Evolutionary conservation across 345 rosid genomes (phyloP), one percentile per base, ranked within the genome.

Genomic region (Crucihimalaya himalaica): DNA sequence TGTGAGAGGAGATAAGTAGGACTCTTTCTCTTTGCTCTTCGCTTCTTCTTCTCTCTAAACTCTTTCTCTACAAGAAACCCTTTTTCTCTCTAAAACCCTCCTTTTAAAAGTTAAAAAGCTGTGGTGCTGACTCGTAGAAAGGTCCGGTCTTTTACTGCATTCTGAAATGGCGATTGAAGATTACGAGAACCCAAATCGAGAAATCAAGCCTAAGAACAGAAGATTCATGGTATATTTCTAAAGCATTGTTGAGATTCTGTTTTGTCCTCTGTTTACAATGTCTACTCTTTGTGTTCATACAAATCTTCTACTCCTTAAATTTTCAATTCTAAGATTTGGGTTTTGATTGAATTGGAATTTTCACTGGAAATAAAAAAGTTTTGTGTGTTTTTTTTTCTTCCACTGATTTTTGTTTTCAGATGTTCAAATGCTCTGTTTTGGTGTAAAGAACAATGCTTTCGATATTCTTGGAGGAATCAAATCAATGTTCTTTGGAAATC

Each of bases 121-220:
- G 47, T 27, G 37, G 5, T 14, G 31, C 57, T 63, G 68, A 60
- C 47, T 58, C 62, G 19, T 12, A 13, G 5, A 70, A 63, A 63
- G 73, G 70, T 62, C 21, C 0, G 2, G 34, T 63, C 45, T 63
- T 76, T 70, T 45, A 13, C 71, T 35, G 27, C 75, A 68, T 63
- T 76, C 19, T 20, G 81, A 82, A 83, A 90, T 92, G 97, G 93
- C 96, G 85, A 89, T 92, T 86, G 93, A 84, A 40, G 82, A 85
- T 71, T 86, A 89, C 42, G 89, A 89, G 47, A 71, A 88, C 71
- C 64, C 96, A 43, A 87, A 76, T 69, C 85, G 85, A 59, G 88
- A 85, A 84, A 78, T 86, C 85, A 87, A 82, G 63, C 89, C 93
- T 45, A 83, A 81, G 77, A 86, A 81, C 76, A 79, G 89, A 37